phyloP scores from a whole-genome alignment of 192 early-diverging fungal genomes.

The Rhizophlyctis rosea region DNA sequence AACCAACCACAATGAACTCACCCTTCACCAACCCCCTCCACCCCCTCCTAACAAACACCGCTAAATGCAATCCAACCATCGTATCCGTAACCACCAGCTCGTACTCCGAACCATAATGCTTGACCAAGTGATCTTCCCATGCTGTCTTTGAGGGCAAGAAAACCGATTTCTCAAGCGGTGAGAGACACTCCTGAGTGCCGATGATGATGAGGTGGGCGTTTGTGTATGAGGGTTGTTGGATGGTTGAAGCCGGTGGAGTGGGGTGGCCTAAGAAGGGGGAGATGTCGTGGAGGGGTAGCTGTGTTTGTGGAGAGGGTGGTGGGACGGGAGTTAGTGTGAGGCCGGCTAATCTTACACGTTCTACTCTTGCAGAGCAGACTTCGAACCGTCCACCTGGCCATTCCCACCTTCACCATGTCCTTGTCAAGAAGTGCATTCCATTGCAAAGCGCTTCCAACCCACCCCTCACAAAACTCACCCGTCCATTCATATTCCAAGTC shows the following conservation, averaged over 20 bases:
- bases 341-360: too few relatives aligned
- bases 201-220: constrained; percentile 28
- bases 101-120: constrained; percentile 15
- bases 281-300: too few relatives aligned
- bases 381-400: too few relatives aligned
- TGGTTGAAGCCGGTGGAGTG: too few relatives aligned
- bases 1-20: constrained; percentile 10
- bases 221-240: not conserved
- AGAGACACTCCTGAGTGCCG: constrained; percentile 36
- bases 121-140: constrained; percentile 24
- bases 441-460: too few relatives aligned
- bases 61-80: constrained; percentile 30
- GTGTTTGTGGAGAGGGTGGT: too few relatives aligned
- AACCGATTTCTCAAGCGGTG: constrained; percentile 19
- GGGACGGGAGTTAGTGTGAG: too few relatives aligned
- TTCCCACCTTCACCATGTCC: too few relatives aligned
- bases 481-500: not conserved
- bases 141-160: constrained; percentile 6
- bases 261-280: too few relatives aligned
- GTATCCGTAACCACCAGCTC: constrained; percentile 19
- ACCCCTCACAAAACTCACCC: too few relatives aligned
- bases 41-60: constrained; percentile 21
- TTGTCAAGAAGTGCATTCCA: too few relatives aligned
- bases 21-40: constrained; percentile 2
- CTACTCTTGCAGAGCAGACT: too few relatives aligned